Evolutionary conservation across 148 eudicot species (phyloP).

Genomic region (Cornus florida): DNA sequence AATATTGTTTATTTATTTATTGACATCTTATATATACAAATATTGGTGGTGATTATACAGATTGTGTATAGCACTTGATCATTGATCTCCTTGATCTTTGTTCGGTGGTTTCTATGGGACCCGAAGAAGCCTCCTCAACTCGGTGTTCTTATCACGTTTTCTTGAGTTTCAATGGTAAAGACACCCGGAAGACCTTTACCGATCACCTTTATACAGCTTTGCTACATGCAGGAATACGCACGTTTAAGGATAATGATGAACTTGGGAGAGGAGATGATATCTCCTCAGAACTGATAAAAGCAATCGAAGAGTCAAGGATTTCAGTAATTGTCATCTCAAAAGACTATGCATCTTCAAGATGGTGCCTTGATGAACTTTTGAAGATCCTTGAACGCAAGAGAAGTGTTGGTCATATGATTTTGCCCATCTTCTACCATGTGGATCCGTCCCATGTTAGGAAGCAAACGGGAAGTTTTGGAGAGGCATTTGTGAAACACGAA

Average conservation of each 20-base stretch:
- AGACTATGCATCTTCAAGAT: not conserved
- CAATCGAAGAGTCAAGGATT: not conserved
- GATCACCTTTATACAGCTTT: too few species aligned
- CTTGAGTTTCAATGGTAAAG: too few species aligned
- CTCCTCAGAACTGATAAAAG: not conserved
- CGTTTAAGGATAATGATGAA: not conserved
- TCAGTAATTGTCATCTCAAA: not conserved
- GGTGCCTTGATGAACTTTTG: conserved; percentile 10
- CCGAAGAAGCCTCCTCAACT: too few species aligned
- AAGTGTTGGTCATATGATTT: not conserved
- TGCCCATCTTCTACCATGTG: conserved; percentile 4
- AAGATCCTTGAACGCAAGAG: not conserved
- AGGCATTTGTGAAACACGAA: not conserved
- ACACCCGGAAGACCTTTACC: too few species aligned
- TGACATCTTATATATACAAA: too few species aligned
- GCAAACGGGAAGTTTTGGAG: not conserved
- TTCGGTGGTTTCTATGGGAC: too few species aligned
- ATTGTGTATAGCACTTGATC: too few species aligned
- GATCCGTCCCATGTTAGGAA: not conserved
- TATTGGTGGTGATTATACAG: too few species aligned
- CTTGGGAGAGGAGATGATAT: not conserved
- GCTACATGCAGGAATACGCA: too few species aligned
- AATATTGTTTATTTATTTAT: too few species aligned
- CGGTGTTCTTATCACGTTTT: too few species aligned
- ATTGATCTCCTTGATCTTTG: too few species aligned